Evolutionary conservation across 1,284 basidiomycete genomes (phyloP).

Genomic region (Cutaneotrichosporon mucoides): DNA sequence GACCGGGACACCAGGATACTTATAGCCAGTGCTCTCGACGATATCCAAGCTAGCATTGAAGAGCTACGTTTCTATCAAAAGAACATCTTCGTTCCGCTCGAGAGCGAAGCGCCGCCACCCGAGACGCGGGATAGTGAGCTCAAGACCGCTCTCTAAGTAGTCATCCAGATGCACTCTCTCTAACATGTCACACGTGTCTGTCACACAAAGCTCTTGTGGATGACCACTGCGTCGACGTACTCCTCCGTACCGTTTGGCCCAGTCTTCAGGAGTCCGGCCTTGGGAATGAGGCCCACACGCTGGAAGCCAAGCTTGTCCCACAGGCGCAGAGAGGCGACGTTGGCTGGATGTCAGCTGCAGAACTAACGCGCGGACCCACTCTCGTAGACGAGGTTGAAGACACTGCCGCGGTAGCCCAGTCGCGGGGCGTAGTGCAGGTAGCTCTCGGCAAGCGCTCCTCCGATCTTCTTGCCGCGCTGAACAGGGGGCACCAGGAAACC

Average conservation of each 20-base stretch:
- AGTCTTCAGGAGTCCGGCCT: slow-evolving; percentile 70
- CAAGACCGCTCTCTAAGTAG: slow-evolving; percentile 29
- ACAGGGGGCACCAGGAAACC: slow-evolving; percentile 77
- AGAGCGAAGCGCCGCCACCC: slow-evolving; percentile 6
- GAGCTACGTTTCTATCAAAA: slow-evolving; percentile 51
- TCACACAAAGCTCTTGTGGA: slow-evolving; percentile 70
- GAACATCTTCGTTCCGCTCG: slow-evolving; percentile 45
- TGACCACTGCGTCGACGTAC: slow-evolving; percentile 80
- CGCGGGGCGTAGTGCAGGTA: slow-evolving; percentile 75
- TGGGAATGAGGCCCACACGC: slow-evolving; percentile 76
- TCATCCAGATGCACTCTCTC: neutral
- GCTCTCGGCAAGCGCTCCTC: slow-evolving; percentile 68
- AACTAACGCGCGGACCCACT: slow-evolving; percentile 55
- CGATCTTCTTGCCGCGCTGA: slow-evolving; percentile 67
- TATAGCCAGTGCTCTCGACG: slow-evolving; percentile 47
- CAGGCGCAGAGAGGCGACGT: slow-evolving; percentile 57
- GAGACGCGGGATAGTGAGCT: neutral
- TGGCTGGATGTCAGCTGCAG: slow-evolving; percentile 39
- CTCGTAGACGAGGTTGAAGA: slow-evolving; percentile 90
- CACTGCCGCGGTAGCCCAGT: slow-evolving; percentile 71
- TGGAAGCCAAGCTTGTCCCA: slow-evolving; percentile 84
- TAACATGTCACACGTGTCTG: no score
- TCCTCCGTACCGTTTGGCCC: slow-evolving; percentile 66
- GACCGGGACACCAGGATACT: no score
- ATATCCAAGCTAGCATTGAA: slow-evolving; percentile 51